phyloP scores from a whole-genome alignment of 2,329 filamentous ascomycete species.

The Zasmidium citrigriseum region DNA sequence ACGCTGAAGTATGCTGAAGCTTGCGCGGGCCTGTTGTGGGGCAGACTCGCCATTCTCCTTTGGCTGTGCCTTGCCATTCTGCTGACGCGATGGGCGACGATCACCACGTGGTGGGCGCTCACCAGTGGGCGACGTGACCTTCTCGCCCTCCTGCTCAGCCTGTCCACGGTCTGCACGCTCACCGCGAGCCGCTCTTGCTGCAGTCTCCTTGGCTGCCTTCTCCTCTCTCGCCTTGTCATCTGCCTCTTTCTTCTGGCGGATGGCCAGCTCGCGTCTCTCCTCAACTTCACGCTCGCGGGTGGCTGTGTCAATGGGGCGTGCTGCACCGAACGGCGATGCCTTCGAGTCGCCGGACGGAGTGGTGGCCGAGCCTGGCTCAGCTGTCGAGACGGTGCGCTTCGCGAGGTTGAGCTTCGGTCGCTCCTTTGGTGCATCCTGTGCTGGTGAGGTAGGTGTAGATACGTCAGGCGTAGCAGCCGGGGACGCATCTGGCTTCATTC shows the following conservation, averaged over 20 bases:
- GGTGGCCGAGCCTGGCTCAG: conserved; percentile 50
- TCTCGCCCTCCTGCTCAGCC: conserved; percentile 27
- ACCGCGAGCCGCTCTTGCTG: conserved; percentile 55
- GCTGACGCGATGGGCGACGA: conserved; percentile 29
- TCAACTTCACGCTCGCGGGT: conserved; percentile 86
- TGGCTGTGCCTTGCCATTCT: conserved; percentile 27
- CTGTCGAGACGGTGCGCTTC: conserved; percentile 88
- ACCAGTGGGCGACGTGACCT: conserved; percentile 47
- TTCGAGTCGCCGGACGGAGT: conserved; percentile 64
- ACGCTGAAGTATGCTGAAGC: conserved; percentile 50
- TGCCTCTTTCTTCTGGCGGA: conserved; percentile 81
- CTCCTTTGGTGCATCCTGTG: conserved; percentile 58
- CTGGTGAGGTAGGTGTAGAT: conserved; percentile 74
- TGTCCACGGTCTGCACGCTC: conserved; percentile 36
- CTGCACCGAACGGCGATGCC: conserved; percentile 89
- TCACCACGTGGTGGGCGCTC: conserved; percentile 30
- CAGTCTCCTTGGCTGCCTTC: conserved; percentile 59
- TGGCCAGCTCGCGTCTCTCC: conserved; percentile 73
- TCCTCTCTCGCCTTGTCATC: conserved; percentile 82
- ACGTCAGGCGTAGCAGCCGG: conserved; percentile 70
- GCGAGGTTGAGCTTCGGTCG: conserved; percentile 84
- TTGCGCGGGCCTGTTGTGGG: conserved; percentile 25
- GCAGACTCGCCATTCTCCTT: conserved; percentile 40
- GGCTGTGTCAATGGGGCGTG: conserved; percentile 90
- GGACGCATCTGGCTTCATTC: conserved; percentile 80